A percentile compares a stretch with the other conserved stretches of the same genome.
These are phyloP conservation scores for Solanum phureja DNA, from an alignment of 257 asterid genomes.

Conservation along the genomic window DNA sequence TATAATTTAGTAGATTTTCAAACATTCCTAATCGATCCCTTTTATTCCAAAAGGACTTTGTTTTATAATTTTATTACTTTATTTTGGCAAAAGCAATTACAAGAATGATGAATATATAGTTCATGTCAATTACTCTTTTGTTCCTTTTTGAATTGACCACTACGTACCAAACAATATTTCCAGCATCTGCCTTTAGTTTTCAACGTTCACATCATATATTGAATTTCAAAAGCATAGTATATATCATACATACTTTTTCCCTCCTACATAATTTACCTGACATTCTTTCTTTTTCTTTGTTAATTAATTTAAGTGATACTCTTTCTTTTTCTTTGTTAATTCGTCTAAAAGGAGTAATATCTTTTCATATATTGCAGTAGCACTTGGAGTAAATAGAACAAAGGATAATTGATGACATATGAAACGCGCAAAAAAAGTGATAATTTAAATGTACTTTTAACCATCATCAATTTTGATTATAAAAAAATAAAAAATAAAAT, in stretches of 20 bases:
- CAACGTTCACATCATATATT: neutral
- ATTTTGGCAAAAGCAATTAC: neutral
- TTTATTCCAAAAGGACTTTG: neutral
- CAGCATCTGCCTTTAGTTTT: neutral
- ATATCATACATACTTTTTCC: neutral
- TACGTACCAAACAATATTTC: neutral
- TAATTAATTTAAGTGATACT: no score
- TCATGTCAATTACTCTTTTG: neutral
- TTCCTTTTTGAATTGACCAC: neutral
- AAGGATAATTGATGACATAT: neutral
- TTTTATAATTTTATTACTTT: no score
- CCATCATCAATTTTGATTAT: neutral
- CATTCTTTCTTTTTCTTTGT: no score
- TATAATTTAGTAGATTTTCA: neutral
- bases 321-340: no score
- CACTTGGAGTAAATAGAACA: neutral
- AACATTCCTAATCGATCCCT: neutral
- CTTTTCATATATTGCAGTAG: neutral
- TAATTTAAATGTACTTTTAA: no score
- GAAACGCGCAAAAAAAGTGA: neutral
- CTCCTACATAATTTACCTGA: neutral
- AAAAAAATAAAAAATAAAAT: fast-evolving
- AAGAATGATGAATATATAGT: neutral
- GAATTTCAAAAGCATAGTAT: neutral
- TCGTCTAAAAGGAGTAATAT: no score